Evolutionary conservation across 2,329 filamentous ascomycete genomes (phyloP).

Genomic region (Monilinia fructicola): DNA sequence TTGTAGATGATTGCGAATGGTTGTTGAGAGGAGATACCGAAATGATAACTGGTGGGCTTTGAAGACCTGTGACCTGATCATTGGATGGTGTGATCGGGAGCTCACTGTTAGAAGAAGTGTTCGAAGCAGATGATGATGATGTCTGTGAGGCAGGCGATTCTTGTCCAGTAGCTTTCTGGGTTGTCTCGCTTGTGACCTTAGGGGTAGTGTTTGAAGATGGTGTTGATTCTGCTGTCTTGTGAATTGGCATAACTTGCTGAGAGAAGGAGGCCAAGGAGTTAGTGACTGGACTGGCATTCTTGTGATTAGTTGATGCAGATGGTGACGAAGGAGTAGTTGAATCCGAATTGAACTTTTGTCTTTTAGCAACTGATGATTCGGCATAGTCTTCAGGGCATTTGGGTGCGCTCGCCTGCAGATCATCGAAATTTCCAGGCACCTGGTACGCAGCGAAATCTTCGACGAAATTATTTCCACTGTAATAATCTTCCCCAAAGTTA

Average conservation of each 20-base stretch:
- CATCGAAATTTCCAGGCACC: conserved; percentile 1
- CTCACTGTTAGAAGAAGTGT: background rate
- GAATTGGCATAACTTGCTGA: conserved; percentile 5
- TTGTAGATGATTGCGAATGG: background rate
- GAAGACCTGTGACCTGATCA: background rate
- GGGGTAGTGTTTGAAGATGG: background rate
- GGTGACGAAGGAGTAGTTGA: background rate
- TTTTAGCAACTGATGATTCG: background rate
- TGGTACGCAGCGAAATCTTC: background rate
- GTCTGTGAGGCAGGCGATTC: background rate
- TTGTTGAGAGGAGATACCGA: background rate
- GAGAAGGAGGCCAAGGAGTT: background rate
- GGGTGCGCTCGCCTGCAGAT: background rate
- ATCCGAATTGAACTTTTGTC: conserved; percentile 13
- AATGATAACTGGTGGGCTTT: background rate
- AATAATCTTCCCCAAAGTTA: background rate
- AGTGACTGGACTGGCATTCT: conserved; percentile 3
- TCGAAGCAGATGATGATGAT: background rate
- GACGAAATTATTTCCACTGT: background rate
- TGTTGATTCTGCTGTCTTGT: background rate
- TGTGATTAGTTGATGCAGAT: background rate
- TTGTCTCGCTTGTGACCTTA: background rate
- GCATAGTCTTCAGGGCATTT: conserved; percentile 5
- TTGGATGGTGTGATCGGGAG: background rate
- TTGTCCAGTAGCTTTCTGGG: background rate